Evolutionary conservation across 2,329 filamentous ascomycete species (phyloP).

Genomic region (Alternaria incomplexa): DNA sequence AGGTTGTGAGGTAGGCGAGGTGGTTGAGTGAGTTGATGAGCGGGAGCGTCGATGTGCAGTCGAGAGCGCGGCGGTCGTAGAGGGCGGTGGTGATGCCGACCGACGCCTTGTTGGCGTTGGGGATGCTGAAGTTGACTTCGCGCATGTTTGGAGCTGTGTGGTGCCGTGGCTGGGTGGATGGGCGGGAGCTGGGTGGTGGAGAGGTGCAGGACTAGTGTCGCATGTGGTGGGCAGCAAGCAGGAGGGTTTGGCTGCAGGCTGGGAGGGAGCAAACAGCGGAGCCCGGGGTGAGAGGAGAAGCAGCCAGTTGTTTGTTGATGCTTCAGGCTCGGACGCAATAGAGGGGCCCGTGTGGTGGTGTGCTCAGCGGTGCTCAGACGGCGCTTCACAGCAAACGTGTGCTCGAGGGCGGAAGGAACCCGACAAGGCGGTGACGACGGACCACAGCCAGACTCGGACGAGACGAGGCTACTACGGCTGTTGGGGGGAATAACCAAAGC

Average conservation of each 20-base stretch:
- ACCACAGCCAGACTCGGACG: slow-evolving; percentile 14
- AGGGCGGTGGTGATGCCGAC: slow-evolving; percentile 98
- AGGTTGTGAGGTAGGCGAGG: slow-evolving; percentile 96
- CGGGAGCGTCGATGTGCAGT: slow-evolving; percentile 96
- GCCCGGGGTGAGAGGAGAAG: background rate
- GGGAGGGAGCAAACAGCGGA: slow-evolving; percentile 18
- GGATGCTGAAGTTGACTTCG: slow-evolving; percentile 99
- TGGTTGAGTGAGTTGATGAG: slow-evolving; percentile 99
- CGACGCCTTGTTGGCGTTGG: slow-evolving; percentile 98
- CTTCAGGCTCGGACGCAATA: background rate
- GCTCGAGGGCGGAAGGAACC: slow-evolving; percentile 17
- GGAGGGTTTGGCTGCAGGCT: slow-evolving; percentile 13
- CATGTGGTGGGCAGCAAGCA: slow-evolving; percentile 34
- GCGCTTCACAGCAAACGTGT: slow-evolving; percentile 17
- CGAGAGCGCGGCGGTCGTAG: slow-evolving; percentile 94
- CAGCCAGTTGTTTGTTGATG: background rate
- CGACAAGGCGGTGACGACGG: slow-evolving; percentile 16
- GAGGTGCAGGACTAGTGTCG: slow-evolving; percentile 42
- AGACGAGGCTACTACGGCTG: background rate
- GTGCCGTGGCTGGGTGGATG: slow-evolving; percentile 20
- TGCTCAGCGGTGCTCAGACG: slow-evolving; percentile 5
- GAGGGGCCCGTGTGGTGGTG: slow-evolving; percentile 19
- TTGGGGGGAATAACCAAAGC: slow-evolving; percentile 6
- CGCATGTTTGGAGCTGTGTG: slow-evolving; percentile 71
- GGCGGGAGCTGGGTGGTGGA: slow-evolving; percentile 23